phyloP scores from a whole-genome alignment of 805 yeast species.

The Spathaspora arborariae region DNA sequence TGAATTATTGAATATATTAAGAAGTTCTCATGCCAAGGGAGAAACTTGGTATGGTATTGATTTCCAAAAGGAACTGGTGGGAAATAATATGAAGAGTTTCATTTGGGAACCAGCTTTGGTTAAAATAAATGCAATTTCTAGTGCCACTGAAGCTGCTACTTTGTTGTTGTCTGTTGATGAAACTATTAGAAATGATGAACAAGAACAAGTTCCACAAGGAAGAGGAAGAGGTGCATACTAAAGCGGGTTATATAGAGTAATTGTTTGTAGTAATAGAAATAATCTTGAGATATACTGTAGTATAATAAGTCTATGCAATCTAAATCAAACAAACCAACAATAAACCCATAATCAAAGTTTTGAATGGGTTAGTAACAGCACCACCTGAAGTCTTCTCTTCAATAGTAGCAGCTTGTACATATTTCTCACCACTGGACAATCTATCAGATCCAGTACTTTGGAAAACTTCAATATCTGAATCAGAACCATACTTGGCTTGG shows the following conservation, averaged over 20 bases:
- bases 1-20: conserved; percentile 83
- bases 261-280: neutral
- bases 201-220: conserved; percentile 43
- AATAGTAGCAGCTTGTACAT: neutral
- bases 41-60: conserved; percentile 92
- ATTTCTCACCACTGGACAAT: neutral
- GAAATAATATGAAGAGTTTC: conserved; percentile 77
- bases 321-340: neutral
- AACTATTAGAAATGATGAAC: conserved; percentile 72
- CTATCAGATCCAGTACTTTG: neutral
- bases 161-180: conserved; percentile 94
- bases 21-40: conserved; percentile 93
- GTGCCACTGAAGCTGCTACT: conserved; percentile 97
- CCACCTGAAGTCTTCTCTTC: neutral
- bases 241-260: neutral
- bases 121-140: conserved; percentile 86
- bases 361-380: neutral
- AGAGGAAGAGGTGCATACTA: conserved; percentile 68
- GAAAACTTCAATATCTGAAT: conserved; percentile 36
- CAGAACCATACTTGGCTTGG: conserved; percentile 21
- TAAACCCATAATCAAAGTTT: neutral
- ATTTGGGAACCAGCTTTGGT: conserved; percentile 99
- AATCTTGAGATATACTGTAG: neutral
- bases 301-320: too few species aligned
- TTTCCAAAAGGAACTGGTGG: conserved; percentile 77